Conservation (phyloP, 1,284 basidiomycete species). For the Grifola frondosa region DNA sequence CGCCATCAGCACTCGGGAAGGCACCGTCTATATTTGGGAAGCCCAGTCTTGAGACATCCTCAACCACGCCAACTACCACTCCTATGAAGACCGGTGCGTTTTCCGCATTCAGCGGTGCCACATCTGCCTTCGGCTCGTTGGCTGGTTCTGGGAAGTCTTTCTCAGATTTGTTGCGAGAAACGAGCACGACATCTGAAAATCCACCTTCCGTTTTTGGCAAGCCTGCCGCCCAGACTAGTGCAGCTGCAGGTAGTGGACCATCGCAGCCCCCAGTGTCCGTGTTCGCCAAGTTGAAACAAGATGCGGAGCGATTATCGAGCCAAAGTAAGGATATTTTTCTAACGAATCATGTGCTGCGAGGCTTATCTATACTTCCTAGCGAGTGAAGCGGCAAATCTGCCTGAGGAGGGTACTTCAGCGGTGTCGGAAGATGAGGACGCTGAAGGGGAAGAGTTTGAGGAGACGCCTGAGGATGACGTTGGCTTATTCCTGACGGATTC, state of each 20-base stretch:
- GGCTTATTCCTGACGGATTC: constrained; percentile 22
- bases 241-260: constrained; percentile 13
- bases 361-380: too few species aligned
- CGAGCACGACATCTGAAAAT: constrained; percentile 5
- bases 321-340: constrained; percentile 7
- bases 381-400: too few species aligned
- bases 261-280: constrained; percentile 22
- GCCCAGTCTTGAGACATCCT: constrained; percentile 13
- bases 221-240: not conserved
- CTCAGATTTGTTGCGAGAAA: constrained; percentile 37
- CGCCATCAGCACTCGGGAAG: constrained; percentile 36
- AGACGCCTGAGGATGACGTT: constrained; percentile 25
- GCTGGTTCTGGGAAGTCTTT: constrained; percentile 39
- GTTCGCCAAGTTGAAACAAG: constrained; percentile 18
- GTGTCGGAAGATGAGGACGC: constrained; percentile 11
- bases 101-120: constrained; percentile 45
- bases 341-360: constrained; percentile 5
- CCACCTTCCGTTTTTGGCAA: constrained; percentile 13
- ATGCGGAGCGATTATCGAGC: constrained; percentile 9
- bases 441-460: constrained; percentile 12
- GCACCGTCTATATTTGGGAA: constrained; percentile 29
- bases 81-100: constrained; percentile 41
- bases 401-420: too few species aligned
- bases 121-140: constrained; percentile 44
- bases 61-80: constrained; percentile 32